These are phyloP conservation scores for Jatropha podagrica DNA, from an alignment of 441 rosid species.

Conservation along the genomic window DNA sequence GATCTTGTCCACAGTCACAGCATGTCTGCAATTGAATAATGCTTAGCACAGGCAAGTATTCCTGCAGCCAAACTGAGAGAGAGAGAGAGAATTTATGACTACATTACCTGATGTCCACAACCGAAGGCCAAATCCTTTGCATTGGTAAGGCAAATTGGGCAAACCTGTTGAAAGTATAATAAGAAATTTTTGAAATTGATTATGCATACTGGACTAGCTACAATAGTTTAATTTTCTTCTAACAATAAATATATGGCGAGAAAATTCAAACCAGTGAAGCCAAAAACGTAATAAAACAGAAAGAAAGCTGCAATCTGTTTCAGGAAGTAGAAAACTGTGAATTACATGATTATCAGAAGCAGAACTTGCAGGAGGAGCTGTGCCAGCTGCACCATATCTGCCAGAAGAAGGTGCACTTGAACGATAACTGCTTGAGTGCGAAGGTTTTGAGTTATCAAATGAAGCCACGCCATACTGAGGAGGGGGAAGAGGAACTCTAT, in stretches of 20 bases:
- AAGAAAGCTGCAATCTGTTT: not conserved
- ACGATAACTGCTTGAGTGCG: constrained; percentile 46
- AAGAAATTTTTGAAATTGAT: not conserved
- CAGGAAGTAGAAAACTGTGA: not conserved
- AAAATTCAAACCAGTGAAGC: constrained; percentile 1
- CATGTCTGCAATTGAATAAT: constrained; percentile 50
- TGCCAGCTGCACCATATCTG: constrained; percentile 18
- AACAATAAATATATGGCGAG: not conserved
- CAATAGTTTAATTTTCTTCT: not conserved
- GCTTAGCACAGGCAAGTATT: not conserved
- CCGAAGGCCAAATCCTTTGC: constrained; percentile 66
- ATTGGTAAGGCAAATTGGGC: constrained; percentile 59
- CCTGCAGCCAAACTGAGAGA: not conserved
- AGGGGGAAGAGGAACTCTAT: constrained; percentile 83
- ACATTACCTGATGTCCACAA: constrained; percentile 69
- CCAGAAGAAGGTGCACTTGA: constrained; percentile 29
- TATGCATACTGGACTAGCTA: not conserved
- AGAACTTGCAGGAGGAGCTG: constrained; percentile 39
- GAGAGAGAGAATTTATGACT: not conserved
- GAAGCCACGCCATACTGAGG: constrained; percentile 55
- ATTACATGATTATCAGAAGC: constrained; percentile 54
- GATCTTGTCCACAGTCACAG: constrained; percentile 63
- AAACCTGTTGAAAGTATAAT: constrained; percentile 37
- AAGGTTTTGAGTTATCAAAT: constrained; percentile 44
- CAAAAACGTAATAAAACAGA: not conserved